These are phyloP conservation scores for Xylaria venustula DNA, from an alignment of 495 filamentous ascomycete species.

Conservation along the genomic window DNA sequence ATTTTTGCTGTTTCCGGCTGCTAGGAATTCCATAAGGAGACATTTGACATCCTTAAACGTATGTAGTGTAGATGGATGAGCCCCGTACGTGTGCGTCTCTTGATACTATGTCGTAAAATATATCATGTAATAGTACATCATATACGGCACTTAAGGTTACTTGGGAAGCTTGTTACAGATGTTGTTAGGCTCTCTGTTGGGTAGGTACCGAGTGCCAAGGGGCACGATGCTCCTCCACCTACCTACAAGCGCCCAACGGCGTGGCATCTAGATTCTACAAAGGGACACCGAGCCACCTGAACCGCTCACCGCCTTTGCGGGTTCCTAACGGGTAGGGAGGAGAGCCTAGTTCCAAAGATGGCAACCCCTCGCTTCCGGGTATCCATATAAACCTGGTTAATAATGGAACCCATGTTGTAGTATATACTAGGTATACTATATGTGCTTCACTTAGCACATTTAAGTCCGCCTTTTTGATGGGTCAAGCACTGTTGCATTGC, in stretches of 20 bases:
- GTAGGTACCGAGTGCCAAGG: neutral
- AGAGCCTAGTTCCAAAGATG: neutral
- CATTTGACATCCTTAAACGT: too few species aligned
- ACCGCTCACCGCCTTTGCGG: slow-evolving; percentile 10
- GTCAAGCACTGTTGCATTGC: neutral
- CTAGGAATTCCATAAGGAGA: too few species aligned
- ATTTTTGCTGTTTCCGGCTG: too few species aligned
- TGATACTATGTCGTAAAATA: too few species aligned
- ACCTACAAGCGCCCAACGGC: neutral
- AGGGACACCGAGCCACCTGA: neutral
- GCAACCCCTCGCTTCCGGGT: neutral
- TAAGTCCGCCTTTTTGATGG: neutral
- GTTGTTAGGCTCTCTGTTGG: too few species aligned
- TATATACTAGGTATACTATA: neutral
- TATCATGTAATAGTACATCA: too few species aligned
- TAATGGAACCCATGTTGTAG: too few species aligned
- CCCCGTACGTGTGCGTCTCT: too few species aligned
- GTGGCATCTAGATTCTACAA: neutral
- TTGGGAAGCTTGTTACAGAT: too few species aligned
- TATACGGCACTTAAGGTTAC: too few species aligned
- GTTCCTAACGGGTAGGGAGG: neutral
- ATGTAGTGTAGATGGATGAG: too few species aligned
- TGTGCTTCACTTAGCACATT: neutral
- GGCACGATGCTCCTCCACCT: neutral
- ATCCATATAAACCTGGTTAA: neutral